phyloP scores from a whole-genome alignment of 1,139 yeast genomes.

The Debaryomyces coudertii region DNA sequence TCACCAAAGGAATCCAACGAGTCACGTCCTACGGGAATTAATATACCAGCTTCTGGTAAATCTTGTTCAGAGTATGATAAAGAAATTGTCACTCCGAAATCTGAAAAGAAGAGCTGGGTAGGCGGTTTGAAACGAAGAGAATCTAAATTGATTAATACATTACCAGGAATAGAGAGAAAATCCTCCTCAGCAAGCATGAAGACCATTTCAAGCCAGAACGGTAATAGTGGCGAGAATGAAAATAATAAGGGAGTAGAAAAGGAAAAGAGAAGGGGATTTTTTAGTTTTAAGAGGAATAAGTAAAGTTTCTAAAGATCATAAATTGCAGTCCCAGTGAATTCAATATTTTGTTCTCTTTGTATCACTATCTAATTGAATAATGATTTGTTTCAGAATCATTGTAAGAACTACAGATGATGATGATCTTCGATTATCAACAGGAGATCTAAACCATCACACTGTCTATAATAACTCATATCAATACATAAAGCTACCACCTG shows the following conservation, averaged over 20 bases:
- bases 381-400: no score
- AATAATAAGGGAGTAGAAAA: slow-evolving; percentile 15
- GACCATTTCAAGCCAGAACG: slow-evolving; percentile 16
- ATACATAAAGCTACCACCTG: no score
- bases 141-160: slow-evolving; percentile 19
- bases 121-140: slow-evolving; percentile 45
- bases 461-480: no score
- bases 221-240: slow-evolving; percentile 7
- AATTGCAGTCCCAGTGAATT: background rate
- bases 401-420: no score
- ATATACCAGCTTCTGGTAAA: background rate
- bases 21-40: background rate
- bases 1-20: slow-evolving; percentile 12
- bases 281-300: slow-evolving; percentile 42
- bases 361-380: no score
- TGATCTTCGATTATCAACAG: no score
- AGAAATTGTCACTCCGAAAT: slow-evolving; percentile 2
- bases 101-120: slow-evolving; percentile 48
- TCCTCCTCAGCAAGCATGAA: slow-evolving; percentile 16
- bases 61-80: slow-evolving; percentile 6
- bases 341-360: no score
- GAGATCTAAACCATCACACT: no score
- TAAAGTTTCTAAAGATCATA: background rate
- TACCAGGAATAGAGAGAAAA: slow-evolving; percentile 16
- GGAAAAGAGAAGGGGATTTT: slow-evolving; percentile 37